Percentiles rank a stretch among this genome's conserved stretches.
Evolutionary conservation across 2,329 filamentous ascomycete genomes (phyloP).

Genomic region (Elsinoe batatas): DNA sequence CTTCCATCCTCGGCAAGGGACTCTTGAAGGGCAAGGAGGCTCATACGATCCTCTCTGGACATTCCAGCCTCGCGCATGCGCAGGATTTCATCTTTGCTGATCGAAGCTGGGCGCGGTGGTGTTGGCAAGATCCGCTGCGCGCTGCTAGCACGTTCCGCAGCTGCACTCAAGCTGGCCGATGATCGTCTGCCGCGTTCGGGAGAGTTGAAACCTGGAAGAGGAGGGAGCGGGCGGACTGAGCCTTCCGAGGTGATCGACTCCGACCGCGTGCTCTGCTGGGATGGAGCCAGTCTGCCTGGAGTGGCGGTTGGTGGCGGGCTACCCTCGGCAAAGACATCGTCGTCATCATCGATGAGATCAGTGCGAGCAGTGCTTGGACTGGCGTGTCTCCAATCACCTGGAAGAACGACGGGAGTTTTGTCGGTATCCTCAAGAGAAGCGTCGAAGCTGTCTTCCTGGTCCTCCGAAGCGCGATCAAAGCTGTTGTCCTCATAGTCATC

Average conservation of each 20-base stretch:
- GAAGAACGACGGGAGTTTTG: conserved; percentile 95
- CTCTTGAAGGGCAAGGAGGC: conserved; percentile 58
- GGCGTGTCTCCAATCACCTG: conserved; percentile 85
- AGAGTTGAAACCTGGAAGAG: conserved; percentile 63
- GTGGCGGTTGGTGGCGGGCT: conserved; percentile 49
- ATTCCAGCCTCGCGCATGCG: conserved; percentile 63
- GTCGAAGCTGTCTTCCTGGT: conserved; percentile 71
- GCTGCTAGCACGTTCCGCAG: conserved; percentile 60
- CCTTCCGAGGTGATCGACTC: conserved; percentile 69
- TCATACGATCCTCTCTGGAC: conserved; percentile 75
- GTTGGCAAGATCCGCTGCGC: conserved; percentile 61
- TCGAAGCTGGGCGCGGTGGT: conserved; percentile 56
- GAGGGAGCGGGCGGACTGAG: conserved; percentile 76
- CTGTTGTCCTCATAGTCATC: conserved; percentile 60
- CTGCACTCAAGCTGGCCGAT: conserved; percentile 56
- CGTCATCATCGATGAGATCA: conserved; percentile 44
- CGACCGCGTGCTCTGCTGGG: conserved; percentile 46
- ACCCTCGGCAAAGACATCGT: conserved; percentile 58
- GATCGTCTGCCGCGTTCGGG: conserved; percentile 43
- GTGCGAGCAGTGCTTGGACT: conserved; percentile 54
- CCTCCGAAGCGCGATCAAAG: conserved; percentile 48
- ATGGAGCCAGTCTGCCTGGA: conserved; percentile 42
- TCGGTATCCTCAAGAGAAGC: conserved; percentile 90
- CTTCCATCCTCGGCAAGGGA: conserved; percentile 12
- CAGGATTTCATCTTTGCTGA: conserved; percentile 68